Conservation (phyloP, 2,329 filamentous ascomycete genomes). For the Dactylellina parvicollis region DNA sequence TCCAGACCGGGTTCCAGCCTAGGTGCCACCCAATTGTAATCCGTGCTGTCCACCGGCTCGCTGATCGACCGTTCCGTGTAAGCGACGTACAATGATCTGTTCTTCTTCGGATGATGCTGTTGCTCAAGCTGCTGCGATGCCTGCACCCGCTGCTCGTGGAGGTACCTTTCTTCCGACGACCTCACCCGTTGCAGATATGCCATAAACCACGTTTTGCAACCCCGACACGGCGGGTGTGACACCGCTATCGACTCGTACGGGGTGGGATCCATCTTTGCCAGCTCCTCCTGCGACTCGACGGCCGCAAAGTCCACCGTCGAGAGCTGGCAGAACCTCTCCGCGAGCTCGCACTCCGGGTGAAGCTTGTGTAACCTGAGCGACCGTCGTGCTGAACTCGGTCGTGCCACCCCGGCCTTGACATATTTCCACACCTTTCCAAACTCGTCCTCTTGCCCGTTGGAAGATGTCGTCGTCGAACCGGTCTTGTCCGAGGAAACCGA, state of each 20-base stretch:
- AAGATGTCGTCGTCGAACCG: neutral
- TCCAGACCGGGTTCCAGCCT: conserved; percentile 19
- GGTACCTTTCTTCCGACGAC: conserved; percentile 22
- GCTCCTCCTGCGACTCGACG: conserved; percentile 21
- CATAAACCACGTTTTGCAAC: conserved; percentile 40
- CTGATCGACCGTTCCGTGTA: conserved; percentile 23
- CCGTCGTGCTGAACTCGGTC: neutral
- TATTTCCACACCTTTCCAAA: conserved; percentile 27
- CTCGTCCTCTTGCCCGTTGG: conserved; percentile 5
- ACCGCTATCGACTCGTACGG: conserved; percentile 30
- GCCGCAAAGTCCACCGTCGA: conserved; percentile 19
- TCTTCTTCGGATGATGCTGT: conserved; percentile 1
- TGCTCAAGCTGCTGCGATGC: neutral
- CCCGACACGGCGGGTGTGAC: conserved; percentile 26
- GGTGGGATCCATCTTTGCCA: conserved; percentile 16
- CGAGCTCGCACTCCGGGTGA: conserved; percentile 35
- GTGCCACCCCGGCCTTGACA: conserved; percentile 13
- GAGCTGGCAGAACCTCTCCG: conserved; percentile 26
- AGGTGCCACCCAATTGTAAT: conserved; percentile 36
- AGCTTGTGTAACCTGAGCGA: conserved; percentile 11
- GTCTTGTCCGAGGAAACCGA: neutral
- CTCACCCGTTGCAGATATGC: conserved; percentile 29
- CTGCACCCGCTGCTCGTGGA: conserved; percentile 2
- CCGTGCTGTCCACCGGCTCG: conserved; percentile 26
- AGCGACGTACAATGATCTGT: conserved; percentile 20